Percentiles rank a stretch among this genome's conserved stretches.
phyloP scores from a whole-genome alignment of 2,329 filamentous ascomycete genomes.

The Fusarium hainanense region DNA sequence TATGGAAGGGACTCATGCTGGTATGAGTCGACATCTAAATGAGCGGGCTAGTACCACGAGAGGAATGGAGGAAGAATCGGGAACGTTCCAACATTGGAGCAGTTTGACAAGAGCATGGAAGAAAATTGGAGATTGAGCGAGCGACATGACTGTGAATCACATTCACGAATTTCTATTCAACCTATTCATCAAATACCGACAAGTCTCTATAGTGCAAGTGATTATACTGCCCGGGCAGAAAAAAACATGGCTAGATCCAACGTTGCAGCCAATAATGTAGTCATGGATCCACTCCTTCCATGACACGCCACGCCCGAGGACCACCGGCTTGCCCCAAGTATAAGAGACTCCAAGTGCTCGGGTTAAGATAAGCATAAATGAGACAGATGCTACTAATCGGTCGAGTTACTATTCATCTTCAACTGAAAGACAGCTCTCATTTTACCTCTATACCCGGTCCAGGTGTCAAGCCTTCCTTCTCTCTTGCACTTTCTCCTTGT shows the following conservation, averaged over 20 bases:
- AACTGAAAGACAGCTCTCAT: rapidly evolving
- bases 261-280: not conserved
- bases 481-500: not conserved
- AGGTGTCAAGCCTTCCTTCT: no score
- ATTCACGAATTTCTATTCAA: not conserved
- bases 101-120: not conserved
- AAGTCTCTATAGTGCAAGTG: not conserved
- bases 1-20: not conserved
- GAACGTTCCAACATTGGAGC: not conserved
- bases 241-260: not conserved
- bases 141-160: not conserved
- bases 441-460: not conserved
- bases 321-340: not conserved
- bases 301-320: not conserved
- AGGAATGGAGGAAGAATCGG: not conserved
- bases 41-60: no score
- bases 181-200: not conserved
- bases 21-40: no score
- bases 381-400: not conserved
- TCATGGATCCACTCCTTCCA: not conserved
- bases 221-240: not conserved
- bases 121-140: not conserved
- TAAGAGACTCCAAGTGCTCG: not conserved
- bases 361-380: not conserved
- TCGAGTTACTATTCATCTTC: no score